Evolutionary conservation across 1,284 basidiomycete genomes (phyloP).

Genomic region (Tylopilus orsonianus): DNA sequence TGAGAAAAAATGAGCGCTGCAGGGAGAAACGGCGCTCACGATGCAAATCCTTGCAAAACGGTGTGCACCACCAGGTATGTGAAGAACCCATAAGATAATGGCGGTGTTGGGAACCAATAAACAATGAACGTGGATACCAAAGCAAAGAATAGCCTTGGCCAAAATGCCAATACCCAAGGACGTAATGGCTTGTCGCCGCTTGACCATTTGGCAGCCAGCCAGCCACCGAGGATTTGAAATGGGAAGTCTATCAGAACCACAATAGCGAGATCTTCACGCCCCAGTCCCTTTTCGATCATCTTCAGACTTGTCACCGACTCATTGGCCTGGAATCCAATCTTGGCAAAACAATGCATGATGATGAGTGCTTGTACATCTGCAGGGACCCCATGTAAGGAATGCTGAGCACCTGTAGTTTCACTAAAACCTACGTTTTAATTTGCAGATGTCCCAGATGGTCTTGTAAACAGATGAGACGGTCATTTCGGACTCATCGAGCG

Average conservation of each 20-base stretch:
- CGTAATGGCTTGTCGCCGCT: slow-evolving; percentile 71
- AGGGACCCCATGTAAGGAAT: slow-evolving; percentile 1
- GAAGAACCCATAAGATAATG: slow-evolving; percentile 81
- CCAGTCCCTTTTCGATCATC: slow-evolving; percentile 95
- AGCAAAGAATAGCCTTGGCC: slow-evolving; percentile 79
- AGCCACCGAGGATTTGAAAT: slow-evolving; percentile 95
- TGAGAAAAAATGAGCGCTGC: slow-evolving; percentile 1
- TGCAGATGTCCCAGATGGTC: slow-evolving; percentile 93
- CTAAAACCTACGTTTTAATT: slow-evolving; percentile 73
- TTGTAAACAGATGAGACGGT: slow-evolving; percentile 89
- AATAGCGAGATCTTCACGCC: slow-evolving; percentile 92
- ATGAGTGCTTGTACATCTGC: slow-evolving; percentile 91
- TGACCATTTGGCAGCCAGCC: slow-evolving; percentile 94
- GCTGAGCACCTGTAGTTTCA: background rate
- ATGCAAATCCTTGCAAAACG: slow-evolving; percentile 82
- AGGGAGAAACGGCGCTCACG: slow-evolving; percentile 48
- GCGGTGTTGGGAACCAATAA: slow-evolving; percentile 79
- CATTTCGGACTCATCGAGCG: slow-evolving; percentile 78
- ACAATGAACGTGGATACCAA: slow-evolving; percentile 80
- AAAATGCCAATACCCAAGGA: slow-evolving; percentile 92
- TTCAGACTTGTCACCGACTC: slow-evolving; percentile 93
- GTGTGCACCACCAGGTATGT: slow-evolving; percentile 78
- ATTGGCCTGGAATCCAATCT: slow-evolving; percentile 95
- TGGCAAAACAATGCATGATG: slow-evolving; percentile 86
- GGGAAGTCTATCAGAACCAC: slow-evolving; percentile 98